Conservation (phyloP, 179 eudicot species). For the Amaranthus tricolor region DNA sequence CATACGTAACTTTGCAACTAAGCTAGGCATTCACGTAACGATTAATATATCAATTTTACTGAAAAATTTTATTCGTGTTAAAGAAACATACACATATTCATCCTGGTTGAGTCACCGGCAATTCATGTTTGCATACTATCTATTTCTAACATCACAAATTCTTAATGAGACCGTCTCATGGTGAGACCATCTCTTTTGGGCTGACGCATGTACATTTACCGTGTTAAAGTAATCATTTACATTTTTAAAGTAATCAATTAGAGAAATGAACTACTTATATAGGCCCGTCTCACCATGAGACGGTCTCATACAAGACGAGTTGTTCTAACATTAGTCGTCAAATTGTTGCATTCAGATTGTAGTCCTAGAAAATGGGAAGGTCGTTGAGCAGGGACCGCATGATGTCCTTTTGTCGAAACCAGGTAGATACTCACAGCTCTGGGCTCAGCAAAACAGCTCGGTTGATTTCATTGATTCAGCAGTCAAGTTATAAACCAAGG, state of each 20-base stretch:
- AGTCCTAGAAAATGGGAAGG: slow-evolving; percentile 85
- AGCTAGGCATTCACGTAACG: no score
- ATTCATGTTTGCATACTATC: neutral
- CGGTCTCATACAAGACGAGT: no score
- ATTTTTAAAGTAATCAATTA: no score
- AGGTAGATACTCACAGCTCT: slow-evolving; percentile 91
- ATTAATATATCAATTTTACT: neutral
- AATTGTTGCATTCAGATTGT: slow-evolving; percentile 54
- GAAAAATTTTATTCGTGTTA: neutral
- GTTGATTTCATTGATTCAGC: slow-evolving; percentile 52
- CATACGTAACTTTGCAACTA: no score
- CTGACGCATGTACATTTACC: no score
- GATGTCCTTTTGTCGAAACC: slow-evolving; percentile 63
- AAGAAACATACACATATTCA: neutral
- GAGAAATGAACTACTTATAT: no score
- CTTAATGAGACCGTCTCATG: neutral
- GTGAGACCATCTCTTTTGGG: no score
- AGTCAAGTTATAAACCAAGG: slow-evolving; percentile 31
- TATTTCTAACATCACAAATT: neutral
- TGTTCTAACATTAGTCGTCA: neutral
- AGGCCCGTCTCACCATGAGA: no score
- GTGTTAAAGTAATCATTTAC: no score
- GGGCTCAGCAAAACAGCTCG: slow-evolving; percentile 84
- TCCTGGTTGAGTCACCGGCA: neutral
- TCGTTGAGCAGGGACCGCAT: slow-evolving; percentile 95